phyloP scores from a whole-genome alignment of 2,329 filamentous ascomycete species.

The Zarea fungicola region DNA sequence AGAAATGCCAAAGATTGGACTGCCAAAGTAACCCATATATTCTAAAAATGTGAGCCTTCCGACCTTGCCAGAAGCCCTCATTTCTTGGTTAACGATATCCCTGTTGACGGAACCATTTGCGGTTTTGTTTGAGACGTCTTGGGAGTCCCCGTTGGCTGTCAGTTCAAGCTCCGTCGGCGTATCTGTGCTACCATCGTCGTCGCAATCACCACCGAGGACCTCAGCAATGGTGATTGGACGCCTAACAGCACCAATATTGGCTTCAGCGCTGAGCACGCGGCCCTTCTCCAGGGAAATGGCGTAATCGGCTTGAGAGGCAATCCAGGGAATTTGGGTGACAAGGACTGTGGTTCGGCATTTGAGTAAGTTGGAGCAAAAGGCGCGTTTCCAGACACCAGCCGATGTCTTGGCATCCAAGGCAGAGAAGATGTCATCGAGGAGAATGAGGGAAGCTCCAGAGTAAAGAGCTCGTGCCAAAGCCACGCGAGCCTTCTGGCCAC shows the following conservation, averaged over 20 bases:
- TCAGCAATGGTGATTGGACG: constrained; percentile 39
- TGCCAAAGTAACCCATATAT: constrained; percentile 48
- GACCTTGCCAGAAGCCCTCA: constrained; percentile 40
- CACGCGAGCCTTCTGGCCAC: constrained; percentile 52
- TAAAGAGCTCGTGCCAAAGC: constrained; percentile 54
- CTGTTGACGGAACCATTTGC: constrained; percentile 31
- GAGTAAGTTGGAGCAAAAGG: constrained; percentile 52
- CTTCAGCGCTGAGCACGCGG: constrained; percentile 33
- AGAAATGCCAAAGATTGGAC: constrained; percentile 35
- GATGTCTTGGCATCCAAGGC: constrained; percentile 55
- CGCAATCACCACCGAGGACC: constrained; percentile 31
- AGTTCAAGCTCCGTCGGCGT: constrained; percentile 24
- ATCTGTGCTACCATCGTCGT: constrained; percentile 27
- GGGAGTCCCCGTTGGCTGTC: constrained; percentile 21
- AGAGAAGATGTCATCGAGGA: constrained; percentile 56
- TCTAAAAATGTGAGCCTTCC: constrained; percentile 42
- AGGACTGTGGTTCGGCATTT: constrained; percentile 50
- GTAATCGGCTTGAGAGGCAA: constrained; percentile 46
- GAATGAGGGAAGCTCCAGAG: constrained; percentile 47
- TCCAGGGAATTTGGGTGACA: constrained; percentile 52
- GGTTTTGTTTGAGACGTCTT: constrained; percentile 28
- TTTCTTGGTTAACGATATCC: constrained; percentile 43
- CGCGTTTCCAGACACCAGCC: constrained; percentile 50
- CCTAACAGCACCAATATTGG: constrained; percentile 41
- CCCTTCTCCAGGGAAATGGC: constrained; percentile 43